Conservation (phyloP, 768 basidiomycete species). For the Asterophora lycoperdoides region DNA sequence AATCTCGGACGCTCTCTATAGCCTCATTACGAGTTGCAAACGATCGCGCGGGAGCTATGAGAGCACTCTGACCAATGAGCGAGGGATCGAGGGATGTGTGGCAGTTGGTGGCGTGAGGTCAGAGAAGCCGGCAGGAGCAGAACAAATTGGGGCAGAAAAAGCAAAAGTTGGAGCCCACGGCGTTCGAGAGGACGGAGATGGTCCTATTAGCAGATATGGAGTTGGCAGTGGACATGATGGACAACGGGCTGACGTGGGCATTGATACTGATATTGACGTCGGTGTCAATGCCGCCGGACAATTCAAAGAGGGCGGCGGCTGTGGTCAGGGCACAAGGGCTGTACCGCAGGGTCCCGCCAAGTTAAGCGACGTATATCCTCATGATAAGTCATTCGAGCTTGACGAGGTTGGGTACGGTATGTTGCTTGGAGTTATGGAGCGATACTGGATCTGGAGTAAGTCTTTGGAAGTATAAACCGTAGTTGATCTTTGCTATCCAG, state of each 20-base stretch:
- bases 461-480: slow-evolving; percentile 12
- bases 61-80: background rate
- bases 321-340: slow-evolving; percentile 4
- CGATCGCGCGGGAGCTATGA: slow-evolving; percentile 1
- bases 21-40: slow-evolving; percentile 15
- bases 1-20: slow-evolving; percentile 14
- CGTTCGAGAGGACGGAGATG: background rate
- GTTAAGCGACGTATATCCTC: slow-evolving; percentile 4
- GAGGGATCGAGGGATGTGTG: background rate
- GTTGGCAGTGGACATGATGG: background rate
- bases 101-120: background rate
- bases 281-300: slow-evolving; percentile 14
- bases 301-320: slow-evolving; percentile 6
- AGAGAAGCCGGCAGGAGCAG: background rate
- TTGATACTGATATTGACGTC: slow-evolving; percentile 3
- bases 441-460: slow-evolving; percentile 28
- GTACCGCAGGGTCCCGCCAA: slow-evolving; percentile 3
- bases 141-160: background rate
- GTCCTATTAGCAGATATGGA: slow-evolving; percentile 4
- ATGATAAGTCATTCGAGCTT: slow-evolving; percentile 18
- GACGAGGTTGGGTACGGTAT: slow-evolving; percentile 37
- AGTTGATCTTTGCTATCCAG: background rate
- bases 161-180: background rate
- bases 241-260: slow-evolving; percentile 5
- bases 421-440: slow-evolving; percentile 36